Conservation (phyloP, 768 basidiomycete species). For the Amanita polypyramis region DNA sequence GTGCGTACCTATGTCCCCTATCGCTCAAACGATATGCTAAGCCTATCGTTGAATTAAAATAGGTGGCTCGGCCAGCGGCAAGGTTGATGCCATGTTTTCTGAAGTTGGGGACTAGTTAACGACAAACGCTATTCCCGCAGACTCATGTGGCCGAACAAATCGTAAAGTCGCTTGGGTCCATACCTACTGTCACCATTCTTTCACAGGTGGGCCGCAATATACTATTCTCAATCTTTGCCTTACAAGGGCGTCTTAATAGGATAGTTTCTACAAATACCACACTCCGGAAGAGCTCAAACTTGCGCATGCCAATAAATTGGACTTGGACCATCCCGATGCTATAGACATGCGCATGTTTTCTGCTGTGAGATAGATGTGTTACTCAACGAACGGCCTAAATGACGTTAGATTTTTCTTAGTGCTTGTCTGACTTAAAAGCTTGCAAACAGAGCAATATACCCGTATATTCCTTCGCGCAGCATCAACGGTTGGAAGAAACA, state of each 20-base stretch:
- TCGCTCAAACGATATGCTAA: neutral
- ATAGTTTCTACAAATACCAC: slow-evolving; percentile 88
- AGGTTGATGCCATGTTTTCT: slow-evolving; percentile 33
- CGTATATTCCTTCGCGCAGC: slow-evolving; percentile 86
- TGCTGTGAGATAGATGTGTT: slow-evolving; percentile 35
- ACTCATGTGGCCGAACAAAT: slow-evolving; percentile 83
- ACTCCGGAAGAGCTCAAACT: slow-evolving; percentile 67
- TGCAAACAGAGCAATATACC: slow-evolving; percentile 85
- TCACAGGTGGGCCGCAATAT: slow-evolving; percentile 53
- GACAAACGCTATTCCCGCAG: slow-evolving; percentile 23
- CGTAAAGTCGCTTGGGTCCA: slow-evolving; percentile 68
- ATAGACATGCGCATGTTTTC: slow-evolving; percentile 88
- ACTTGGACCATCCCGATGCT: slow-evolving; percentile 89
- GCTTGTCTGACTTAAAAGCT: slow-evolving; percentile 74
- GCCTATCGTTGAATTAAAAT: slow-evolving; percentile 5
- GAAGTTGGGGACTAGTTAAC: neutral
- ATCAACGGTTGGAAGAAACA: slow-evolving; percentile 69
- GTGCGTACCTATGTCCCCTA: slow-evolving; percentile 26
- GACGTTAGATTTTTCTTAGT: slow-evolving; percentile 32
- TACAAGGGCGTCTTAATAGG: slow-evolving; percentile 31
- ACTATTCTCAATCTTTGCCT: neutral
- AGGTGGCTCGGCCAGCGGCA: slow-evolving; percentile 85
- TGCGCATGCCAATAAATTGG: slow-evolving; percentile 74
- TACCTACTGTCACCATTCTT: slow-evolving; percentile 83
- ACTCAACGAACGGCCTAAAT: neutral